Conservation (phyloP, 495 filamentous ascomycete species). For the Aspergillus cristatus region DNA sequence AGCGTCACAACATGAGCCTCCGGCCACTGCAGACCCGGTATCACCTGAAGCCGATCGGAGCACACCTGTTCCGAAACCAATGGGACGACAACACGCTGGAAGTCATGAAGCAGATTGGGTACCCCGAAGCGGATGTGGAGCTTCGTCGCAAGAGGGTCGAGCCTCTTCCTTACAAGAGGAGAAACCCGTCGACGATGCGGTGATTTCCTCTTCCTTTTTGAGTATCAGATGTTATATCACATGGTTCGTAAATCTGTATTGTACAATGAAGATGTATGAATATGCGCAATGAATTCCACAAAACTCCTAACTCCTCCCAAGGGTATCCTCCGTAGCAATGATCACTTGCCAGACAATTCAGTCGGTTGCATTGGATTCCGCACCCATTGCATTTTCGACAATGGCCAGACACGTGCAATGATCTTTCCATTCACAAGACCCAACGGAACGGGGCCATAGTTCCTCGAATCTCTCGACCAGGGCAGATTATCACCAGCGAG, state of each 20-base stretch:
- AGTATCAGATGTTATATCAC: slow-evolving; percentile 8
- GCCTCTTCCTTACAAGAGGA: slow-evolving; percentile 46
- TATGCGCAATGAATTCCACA: slow-evolving; percentile 25
- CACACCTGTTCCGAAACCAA: slow-evolving; percentile 73
- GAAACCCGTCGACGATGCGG: slow-evolving; percentile 38
- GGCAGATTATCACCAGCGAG: slow-evolving; percentile 78
- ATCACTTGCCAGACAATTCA: slow-evolving; percentile 14
- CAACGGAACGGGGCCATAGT: slow-evolving; percentile 77
- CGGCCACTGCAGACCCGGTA: slow-evolving; percentile 62
- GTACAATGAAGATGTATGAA: slow-evolving; percentile 43
- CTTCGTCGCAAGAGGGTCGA: slow-evolving; percentile 66
- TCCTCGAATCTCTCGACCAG: slow-evolving; percentile 75
- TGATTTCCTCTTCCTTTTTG: slow-evolving; percentile 14
- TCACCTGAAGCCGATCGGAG: slow-evolving; percentile 63
- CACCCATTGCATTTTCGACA: slow-evolving; percentile 41
- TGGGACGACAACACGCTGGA: slow-evolving; percentile 82
- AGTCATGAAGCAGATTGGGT: slow-evolving; percentile 73
- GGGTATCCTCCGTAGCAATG: background rate
- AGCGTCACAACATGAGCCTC: slow-evolving; percentile 60
- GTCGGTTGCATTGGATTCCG: slow-evolving; percentile 38
- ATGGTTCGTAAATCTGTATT: slow-evolving; percentile 30
- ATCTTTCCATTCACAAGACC: slow-evolving; percentile 80
- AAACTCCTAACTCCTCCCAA: slow-evolving; percentile 9
- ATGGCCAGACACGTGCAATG: slow-evolving; percentile 53
- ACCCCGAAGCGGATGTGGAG: slow-evolving; percentile 71